Evolutionary conservation across 768 basidiomycete genomes (phyloP), one percentile per base, ranked within the genome.

Genomic region (Vararia minispora): DNA sequence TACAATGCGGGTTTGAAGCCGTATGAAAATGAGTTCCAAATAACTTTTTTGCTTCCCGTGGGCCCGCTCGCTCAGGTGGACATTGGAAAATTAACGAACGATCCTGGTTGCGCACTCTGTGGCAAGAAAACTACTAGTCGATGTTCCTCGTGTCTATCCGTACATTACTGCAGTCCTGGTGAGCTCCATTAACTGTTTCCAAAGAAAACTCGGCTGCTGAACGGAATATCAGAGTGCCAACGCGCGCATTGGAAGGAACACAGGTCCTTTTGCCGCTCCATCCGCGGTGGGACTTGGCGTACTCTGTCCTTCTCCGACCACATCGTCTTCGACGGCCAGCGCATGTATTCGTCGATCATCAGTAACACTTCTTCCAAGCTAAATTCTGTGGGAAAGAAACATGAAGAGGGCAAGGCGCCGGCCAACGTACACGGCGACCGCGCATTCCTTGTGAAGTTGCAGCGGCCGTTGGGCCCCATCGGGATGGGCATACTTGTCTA

Each of bases 161-260:
- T n/a, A n/a, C n/a, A n/a, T n/a, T n/a, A n/a, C n/a, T n/a, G n/a
- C n/a, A n/a, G n/a, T n/a, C n/a, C n/a, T n/a, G n/a, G n/a, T n/a
- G n/a, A n/a, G n/a, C n/a, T n/a, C n/a, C n/a, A n/a, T n/a, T n/a
- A n/a, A n/a, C n/a, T n/a, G n/a, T n/a, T n/a, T n/a, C n/a, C n/a
- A n/a, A n/a, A n/a, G n/a, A n/a, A n/a, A n/a, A n/a, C n/a, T n/a
- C n/a, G n/a, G n/a, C n/a, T n/a, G n/a, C n/a, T n/a, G n/a, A n/a
- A n/a, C n/a, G n/a, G n/a, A n/a, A n/a, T n/a, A n/a, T n/a, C 37
- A 52, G 66, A 58, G 28, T 68, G 67, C 37, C 68, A 66, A 43
- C 52, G 39, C 12, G 45, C 40, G n/a, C 61, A 68, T 43, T 70
- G 66, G 66, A 50, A 51, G 21, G 42, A 50, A 5, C 66, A 68